Conservation (phyloP, 305 asterid species). For the Petunia hybrid region DNA sequence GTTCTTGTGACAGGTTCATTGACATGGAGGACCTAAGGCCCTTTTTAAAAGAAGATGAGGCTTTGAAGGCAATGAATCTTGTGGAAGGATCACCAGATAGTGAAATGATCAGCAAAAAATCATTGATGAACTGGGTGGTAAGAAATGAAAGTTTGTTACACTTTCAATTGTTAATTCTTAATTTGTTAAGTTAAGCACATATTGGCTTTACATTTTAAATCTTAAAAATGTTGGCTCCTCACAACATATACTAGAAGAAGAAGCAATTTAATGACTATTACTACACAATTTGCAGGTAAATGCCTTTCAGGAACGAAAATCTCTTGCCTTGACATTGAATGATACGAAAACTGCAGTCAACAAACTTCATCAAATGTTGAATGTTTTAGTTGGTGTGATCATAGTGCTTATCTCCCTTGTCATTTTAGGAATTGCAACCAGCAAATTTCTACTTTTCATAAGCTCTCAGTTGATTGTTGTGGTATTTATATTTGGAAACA, state of each 20-base stretch:
- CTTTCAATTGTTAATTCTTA: too few relatives aligned
- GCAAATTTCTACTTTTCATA: slow-evolving; percentile 75
- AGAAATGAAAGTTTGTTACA: too few relatives aligned
- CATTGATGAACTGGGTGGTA: slow-evolving; percentile 96
- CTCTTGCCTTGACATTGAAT: slow-evolving; percentile 85
- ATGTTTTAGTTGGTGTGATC: slow-evolving; percentile 38
- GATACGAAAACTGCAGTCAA: slow-evolving; percentile 96
- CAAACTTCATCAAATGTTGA: slow-evolving; percentile 45
- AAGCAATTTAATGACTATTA: too few relatives aligned
- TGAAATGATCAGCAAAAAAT: slow-evolving; percentile 72
- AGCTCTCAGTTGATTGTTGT: slow-evolving; percentile 94
- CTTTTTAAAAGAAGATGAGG: slow-evolving; percentile 73
- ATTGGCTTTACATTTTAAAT: too few relatives aligned
- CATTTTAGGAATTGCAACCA: slow-evolving; percentile 44
- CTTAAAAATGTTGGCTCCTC: too few relatives aligned
- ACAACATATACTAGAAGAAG: too few relatives aligned
- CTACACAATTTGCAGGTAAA: slow-evolving; percentile 58
- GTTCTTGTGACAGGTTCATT: slow-evolving; percentile 58
- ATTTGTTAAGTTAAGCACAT: background rate
- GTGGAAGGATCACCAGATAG: slow-evolving; percentile 76
- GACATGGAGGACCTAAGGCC: slow-evolving; percentile 68
- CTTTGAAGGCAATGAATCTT: slow-evolving; percentile 56
- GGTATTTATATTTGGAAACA: slow-evolving; percentile 88
- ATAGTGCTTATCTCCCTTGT: slow-evolving; percentile 36
- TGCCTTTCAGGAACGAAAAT: slow-evolving; percentile 83